Evolutionary conservation across 78 protist species (phyloP), one percentile per base, ranked within the genome.

Genomic region (Monosiga brevicollis): DNA sequence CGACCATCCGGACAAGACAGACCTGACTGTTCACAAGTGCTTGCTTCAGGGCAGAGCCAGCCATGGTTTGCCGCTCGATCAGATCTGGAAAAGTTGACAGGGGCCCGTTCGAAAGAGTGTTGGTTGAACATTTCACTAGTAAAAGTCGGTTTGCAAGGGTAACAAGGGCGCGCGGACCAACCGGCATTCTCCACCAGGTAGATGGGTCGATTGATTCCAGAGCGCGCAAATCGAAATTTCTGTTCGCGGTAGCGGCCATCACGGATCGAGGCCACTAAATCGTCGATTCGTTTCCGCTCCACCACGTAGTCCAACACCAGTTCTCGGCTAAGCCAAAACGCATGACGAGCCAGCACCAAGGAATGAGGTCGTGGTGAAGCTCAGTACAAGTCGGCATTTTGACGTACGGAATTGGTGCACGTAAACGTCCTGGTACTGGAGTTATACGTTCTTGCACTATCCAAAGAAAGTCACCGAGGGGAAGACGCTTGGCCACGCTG

Each of bases 231-330:
- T 35, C 42, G 54, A 9, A 37, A 6, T n/a, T 76, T 76, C 79
- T 76, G 79, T 54, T 76, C 79, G 23, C 34, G 32, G 29, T 25
- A 76, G 42, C 54, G 79, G 24, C 79, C 40, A 35, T 37, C 42
- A 42, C 3, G 37, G 54, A 76, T 76, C 35, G 55, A 40, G 34
- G 79, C 3, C 23, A 54, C 79, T 1, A 76, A 54, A 40, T 76
- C 79, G n/a, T 76, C 79, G 39, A 76, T 76, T 9, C 79, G 79
- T 23, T 76, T 76, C 22, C 79, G 79, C 15, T 76, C 79, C 3
- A 76, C 54, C 54, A 35, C 79, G 24, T 32, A 40, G 1, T 35
- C 79, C 3, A 76, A 20, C 29, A 40, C 79, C 11, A 76, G 3
- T 20, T 76, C 79, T 24, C 79, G 79, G 29, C 38, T 20, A 54